A percentile compares a stretch with the other conserved stretches of the same genome.
Evolutionary conservation across 2,329 filamentous ascomycete genomes (phyloP).

Genomic region (Alternaria brassicae): DNA sequence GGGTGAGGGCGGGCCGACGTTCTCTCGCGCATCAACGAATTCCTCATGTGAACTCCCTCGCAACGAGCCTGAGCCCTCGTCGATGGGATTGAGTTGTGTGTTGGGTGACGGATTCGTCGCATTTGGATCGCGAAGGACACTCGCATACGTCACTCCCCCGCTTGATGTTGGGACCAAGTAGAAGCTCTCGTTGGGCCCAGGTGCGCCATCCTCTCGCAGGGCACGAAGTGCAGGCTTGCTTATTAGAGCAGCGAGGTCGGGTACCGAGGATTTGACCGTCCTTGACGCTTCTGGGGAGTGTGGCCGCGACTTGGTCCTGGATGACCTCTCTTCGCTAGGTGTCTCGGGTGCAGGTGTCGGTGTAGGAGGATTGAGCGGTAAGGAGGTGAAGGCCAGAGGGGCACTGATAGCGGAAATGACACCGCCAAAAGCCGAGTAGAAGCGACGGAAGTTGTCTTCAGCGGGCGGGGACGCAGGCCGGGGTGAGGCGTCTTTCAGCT

Average conservation of each 20-base stretch:
- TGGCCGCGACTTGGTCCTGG: conserved; percentile 34
- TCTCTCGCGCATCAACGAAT: conserved; percentile 87
- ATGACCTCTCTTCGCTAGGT: conserved; percentile 26
- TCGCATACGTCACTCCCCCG: conserved; percentile 91
- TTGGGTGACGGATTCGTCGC: conserved; percentile 55
- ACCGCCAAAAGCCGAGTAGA: conserved; percentile 90
- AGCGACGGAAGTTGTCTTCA: conserved; percentile 85
- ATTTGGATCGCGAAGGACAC: conserved; percentile 67
- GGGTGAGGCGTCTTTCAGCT: conserved; percentile 16
- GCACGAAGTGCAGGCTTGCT: conserved; percentile 84
- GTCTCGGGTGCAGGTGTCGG: conserved; percentile 38
- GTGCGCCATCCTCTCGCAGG: conserved; percentile 68
- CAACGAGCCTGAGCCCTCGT: conserved; percentile 49
- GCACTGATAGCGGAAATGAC: conserved; percentile 89
- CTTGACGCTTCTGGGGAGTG: conserved; percentile 40
- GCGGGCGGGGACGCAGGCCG: conserved; percentile 36
- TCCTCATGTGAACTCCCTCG: conserved; percentile 64
- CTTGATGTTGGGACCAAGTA: conserved; percentile 94
- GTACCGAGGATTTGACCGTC: conserved; percentile 60
- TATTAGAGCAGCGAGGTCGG: conserved; percentile 83
- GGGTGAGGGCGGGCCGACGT: conserved; percentile 58
- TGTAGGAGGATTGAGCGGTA: conserved; percentile 67
- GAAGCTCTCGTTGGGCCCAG: conserved; percentile 64
- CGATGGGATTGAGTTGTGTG: conserved; percentile 48
- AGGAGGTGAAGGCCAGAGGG: conserved; percentile 88